Evolutionary conservation across 73 alveolate genomes (phyloP).

Genomic region (Paramecium octaurelia): DNA sequence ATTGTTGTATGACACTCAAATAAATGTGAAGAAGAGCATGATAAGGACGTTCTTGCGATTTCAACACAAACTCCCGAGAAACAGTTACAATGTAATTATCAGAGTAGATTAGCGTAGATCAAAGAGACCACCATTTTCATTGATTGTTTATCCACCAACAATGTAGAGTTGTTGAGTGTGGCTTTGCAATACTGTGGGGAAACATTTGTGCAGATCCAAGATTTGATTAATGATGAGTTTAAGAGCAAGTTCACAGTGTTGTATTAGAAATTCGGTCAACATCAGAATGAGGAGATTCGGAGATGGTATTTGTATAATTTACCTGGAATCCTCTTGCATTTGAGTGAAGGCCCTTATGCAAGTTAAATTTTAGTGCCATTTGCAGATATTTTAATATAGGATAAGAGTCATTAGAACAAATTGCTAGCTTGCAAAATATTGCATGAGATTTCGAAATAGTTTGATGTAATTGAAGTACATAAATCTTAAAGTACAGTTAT

Average conservation of each 20-base stretch:
- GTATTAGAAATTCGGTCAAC: background rate
- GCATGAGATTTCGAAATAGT: slow-evolving; percentile 29
- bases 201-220: background rate
- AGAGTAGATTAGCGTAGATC: background rate
- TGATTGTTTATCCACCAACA: background rate
- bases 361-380: background rate
- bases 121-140: background rate
- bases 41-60: background rate
- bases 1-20: background rate
- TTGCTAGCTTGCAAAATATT: slow-evolving; percentile 4
- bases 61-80: background rate
- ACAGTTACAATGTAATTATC: background rate
- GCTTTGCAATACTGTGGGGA: background rate
- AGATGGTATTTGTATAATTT: background rate
- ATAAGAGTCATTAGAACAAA: slow-evolving; percentile 13
- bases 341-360: slow-evolving; percentile 4
- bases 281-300: slow-evolving; percentile 7
- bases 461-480: slow-evolving; percentile 42
- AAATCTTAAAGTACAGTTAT: slow-evolving; percentile 31
- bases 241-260: background rate
- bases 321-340: background rate
- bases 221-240: slow-evolving; percentile 1
- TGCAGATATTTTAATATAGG: background rate
- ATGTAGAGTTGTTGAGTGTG: background rate
- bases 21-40: background rate